These are phyloP conservation scores for Teunomyces tritomae DNA, from an alignment of 805 yeast species.

Conservation along the genomic window DNA sequence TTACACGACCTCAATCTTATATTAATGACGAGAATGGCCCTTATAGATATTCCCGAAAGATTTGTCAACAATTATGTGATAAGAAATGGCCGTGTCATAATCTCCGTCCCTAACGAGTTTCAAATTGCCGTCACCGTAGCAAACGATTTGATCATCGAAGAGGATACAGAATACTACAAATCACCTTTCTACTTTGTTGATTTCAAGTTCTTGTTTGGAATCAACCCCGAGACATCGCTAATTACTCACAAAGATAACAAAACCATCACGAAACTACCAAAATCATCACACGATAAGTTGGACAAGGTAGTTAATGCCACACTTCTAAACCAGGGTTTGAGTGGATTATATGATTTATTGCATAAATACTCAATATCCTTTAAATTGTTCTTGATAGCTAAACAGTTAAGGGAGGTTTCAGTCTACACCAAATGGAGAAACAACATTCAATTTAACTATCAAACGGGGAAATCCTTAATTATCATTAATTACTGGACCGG, in stretches of 20 bases:
- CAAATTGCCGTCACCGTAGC: slow-evolving; percentile 68
- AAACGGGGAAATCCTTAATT: slow-evolving; percentile 52
- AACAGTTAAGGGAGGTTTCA: slow-evolving; percentile 50
- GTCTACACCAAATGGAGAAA: slow-evolving; percentile 55
- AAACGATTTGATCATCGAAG: slow-evolving; percentile 48
- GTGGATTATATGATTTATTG: slow-evolving; percentile 54
- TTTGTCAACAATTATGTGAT: slow-evolving; percentile 60
- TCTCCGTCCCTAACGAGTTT: slow-evolving; percentile 62
- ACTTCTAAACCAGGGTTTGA: slow-evolving; percentile 45
- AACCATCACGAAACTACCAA: slow-evolving; percentile 29
- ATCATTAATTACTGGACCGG: slow-evolving; percentile 61
- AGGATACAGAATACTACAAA: slow-evolving; percentile 44
- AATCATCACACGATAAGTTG: slow-evolving; percentile 35
- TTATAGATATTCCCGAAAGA: slow-evolving; percentile 60
- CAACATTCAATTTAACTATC: slow-evolving; percentile 56
- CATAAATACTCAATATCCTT: slow-evolving; percentile 61
- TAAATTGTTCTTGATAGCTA: slow-evolving; percentile 58
- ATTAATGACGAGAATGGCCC: slow-evolving; percentile 71
- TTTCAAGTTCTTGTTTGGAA: slow-evolving; percentile 61
- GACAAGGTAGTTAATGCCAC: slow-evolving; percentile 57
- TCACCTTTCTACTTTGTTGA: slow-evolving; percentile 79
- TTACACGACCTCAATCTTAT: slow-evolving; percentile 69
- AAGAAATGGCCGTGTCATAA: slow-evolving; percentile 72
- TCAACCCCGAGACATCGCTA: slow-evolving; percentile 34
- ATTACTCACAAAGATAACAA: slow-evolving; percentile 28